Conservation (phyloP, 495 filamentous ascomycete genomes). For the Aspergillus incahuasiensis region DNA sequence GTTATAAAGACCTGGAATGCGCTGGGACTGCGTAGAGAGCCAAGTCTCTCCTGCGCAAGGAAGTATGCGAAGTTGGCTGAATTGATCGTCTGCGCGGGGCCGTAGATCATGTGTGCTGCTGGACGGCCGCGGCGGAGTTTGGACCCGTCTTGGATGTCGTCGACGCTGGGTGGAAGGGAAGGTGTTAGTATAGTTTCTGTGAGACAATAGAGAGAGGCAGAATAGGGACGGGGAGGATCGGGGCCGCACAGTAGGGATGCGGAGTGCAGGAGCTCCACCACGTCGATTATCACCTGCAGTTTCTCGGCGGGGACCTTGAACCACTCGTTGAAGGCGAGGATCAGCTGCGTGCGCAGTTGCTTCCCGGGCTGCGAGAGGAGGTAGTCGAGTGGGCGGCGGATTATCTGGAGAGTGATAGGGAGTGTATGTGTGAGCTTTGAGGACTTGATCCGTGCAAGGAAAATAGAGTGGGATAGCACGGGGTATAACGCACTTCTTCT, state of each 20-base stretch:
- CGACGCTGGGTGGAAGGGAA: conserved; percentile 47
- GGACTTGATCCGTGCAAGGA: too few relatives aligned
- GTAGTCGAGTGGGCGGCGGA: conserved; percentile 39
- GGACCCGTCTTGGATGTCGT: conserved; percentile 80
- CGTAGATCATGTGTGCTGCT: conserved; percentile 84
- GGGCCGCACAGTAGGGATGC: conserved; percentile 63
- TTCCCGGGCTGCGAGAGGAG: conserved; percentile 73
- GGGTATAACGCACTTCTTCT: too few relatives aligned
- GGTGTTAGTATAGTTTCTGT: not conserved
- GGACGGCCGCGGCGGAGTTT: conserved; percentile 74
- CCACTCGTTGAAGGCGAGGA: conserved; percentile 80
- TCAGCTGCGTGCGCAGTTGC: conserved; percentile 71
- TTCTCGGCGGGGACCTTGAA: conserved; percentile 68
- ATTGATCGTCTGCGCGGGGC: conserved; percentile 88
- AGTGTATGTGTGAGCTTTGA: too few relatives aligned
- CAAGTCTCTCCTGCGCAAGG: conserved; percentile 63
- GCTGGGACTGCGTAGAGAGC: too few relatives aligned
- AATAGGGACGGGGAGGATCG: not conserved
- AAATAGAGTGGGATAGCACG: too few relatives aligned
- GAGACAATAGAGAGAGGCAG: too few relatives aligned
- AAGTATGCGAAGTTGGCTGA: conserved; percentile 91
- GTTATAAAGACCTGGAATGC: conserved; percentile 44
- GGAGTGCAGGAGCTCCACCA: conserved; percentile 83
- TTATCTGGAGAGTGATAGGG: not conserved
- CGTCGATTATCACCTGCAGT: conserved; percentile 69